These are phyloP conservation scores for Boletus sensibilis DNA, from an alignment of 768 basidiomycete genomes.

Conservation along the genomic window DNA sequence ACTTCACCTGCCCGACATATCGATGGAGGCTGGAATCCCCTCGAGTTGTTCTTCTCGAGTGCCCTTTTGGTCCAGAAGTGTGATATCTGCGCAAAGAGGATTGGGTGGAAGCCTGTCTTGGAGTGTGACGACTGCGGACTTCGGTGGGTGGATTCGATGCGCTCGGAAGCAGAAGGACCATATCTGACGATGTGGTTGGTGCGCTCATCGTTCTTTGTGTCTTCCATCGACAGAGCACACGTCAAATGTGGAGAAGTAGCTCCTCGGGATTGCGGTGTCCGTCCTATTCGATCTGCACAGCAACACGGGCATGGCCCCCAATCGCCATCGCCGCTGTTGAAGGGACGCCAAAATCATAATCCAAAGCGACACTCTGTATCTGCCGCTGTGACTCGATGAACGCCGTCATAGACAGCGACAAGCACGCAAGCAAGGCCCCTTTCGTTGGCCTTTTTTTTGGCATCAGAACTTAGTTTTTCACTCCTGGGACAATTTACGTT, in stretches of 20 bases:
- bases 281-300: conserved; percentile 33
- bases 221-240: conserved; percentile 57
- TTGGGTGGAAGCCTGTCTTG: conserved; percentile 84
- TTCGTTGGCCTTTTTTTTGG: conserved; percentile 5
- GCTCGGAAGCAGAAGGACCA: conserved; percentile 10
- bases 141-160: conserved; percentile 42
- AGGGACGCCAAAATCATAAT: conserved; percentile 27
- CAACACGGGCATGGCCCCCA: conserved; percentile 26
- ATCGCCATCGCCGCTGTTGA: conserved; percentile 26
- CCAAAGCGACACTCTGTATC: conserved; percentile 28
- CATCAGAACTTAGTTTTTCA: conserved; percentile 2
- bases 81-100: conserved; percentile 75
- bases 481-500: conserved; percentile 12
- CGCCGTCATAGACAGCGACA: conserved; percentile 15
- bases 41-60: conserved; percentile 77
- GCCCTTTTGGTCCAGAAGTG: conserved; percentile 74
- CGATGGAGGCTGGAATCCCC: conserved; percentile 64
- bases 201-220: conserved; percentile 1
- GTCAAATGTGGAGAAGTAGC: conserved; percentile 84
- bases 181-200: conserved; percentile 18
- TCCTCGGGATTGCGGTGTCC: conserved; percentile 75
- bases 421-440: conserved; percentile 10
- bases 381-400: conserved; percentile 27
- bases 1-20: conserved; percentile 27
- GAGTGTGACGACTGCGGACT: conserved; percentile 90